phyloP scores from a whole-genome alignment of 2,329 filamentous ascomycete species.

The Fusarium sp. region DNA sequence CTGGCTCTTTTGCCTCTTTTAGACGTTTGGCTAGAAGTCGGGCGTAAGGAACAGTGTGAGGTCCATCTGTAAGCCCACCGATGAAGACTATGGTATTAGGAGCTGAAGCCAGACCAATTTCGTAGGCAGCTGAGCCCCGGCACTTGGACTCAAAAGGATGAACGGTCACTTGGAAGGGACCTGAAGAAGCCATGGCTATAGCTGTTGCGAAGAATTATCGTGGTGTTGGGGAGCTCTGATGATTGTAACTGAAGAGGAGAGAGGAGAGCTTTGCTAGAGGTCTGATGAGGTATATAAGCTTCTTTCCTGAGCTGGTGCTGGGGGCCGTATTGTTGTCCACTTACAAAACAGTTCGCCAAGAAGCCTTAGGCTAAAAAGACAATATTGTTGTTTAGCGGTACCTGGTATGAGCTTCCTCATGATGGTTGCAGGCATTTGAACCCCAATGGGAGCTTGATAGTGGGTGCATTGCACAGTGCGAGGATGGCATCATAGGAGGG shows the following conservation, averaged over 20 bases:
- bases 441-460: background rate
- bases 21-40: conserved; percentile 59
- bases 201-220: background rate
- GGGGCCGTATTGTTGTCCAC: background rate
- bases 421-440: background rate
- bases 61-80: conserved; percentile 76
- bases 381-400: background rate
- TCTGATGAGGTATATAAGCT: conserved; percentile 23
- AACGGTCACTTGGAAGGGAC: conserved; percentile 56
- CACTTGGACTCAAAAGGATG: conserved; percentile 59
- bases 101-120: conserved; percentile 54
- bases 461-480: background rate
- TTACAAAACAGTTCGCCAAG: background rate
- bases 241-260: background rate
- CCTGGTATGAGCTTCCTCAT: background rate
- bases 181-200: conserved; percentile 41
- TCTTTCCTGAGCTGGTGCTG: background rate
- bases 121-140: conserved; percentile 58
- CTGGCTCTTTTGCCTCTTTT: conserved; percentile 50
- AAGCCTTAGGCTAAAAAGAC: background rate
- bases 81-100: conserved; percentile 75
- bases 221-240: background rate
- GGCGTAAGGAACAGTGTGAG: conserved; percentile 71
- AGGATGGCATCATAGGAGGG: background rate
- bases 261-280: background rate